Conservation (phyloP, 805 yeast genomes). For the Candida nanaspora region DNA sequence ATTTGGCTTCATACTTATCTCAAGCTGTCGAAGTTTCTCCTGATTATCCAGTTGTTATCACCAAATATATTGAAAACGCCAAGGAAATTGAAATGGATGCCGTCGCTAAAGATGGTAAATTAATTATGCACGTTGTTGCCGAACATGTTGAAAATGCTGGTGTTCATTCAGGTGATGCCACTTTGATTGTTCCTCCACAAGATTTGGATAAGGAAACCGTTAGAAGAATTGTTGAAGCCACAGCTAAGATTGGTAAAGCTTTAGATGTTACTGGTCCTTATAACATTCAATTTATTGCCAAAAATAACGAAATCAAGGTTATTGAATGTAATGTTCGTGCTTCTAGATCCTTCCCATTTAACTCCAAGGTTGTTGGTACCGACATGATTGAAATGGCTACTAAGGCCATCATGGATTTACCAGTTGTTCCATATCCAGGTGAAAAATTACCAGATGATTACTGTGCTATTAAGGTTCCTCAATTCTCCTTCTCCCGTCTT, state of each 20-base stretch:
- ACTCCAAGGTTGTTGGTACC: conserved; percentile 94
- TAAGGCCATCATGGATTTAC: conserved; percentile 85
- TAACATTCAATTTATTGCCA: conserved; percentile 94
- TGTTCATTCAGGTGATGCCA: conserved; percentile 99
- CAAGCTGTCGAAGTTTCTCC: conserved; percentile 98
- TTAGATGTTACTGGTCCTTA: conserved; percentile 95
- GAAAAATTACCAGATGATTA: conserved; percentile 86
- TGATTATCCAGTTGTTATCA: conserved; percentile 95
- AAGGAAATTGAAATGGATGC: conserved; percentile 99
- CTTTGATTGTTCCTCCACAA: conserved; percentile 94
- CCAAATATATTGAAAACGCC: conserved; percentile 94
- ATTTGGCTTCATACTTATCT: conserved; percentile 75
- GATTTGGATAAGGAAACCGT: conserved; percentile 90
- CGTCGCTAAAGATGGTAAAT: conserved; percentile 89
- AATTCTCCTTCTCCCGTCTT: conserved; percentile 92
- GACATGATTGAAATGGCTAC: conserved; percentile 97
- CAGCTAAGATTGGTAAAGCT: conserved; percentile 94
- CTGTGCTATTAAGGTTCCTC: conserved; percentile 95
- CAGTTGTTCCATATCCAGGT: conserved; percentile 85
- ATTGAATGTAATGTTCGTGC: conserved; percentile 99
- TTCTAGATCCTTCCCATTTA: conserved; percentile 98
- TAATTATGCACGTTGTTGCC: conserved; percentile 94
- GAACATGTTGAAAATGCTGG: conserved; percentile 99
- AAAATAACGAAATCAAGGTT: conserved; percentile 92
- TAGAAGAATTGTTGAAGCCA: conserved; percentile 83